Base-by-base conservation (phyloP, 1,284 basidiomycete species). In the Trametes polyzona region DNA sequence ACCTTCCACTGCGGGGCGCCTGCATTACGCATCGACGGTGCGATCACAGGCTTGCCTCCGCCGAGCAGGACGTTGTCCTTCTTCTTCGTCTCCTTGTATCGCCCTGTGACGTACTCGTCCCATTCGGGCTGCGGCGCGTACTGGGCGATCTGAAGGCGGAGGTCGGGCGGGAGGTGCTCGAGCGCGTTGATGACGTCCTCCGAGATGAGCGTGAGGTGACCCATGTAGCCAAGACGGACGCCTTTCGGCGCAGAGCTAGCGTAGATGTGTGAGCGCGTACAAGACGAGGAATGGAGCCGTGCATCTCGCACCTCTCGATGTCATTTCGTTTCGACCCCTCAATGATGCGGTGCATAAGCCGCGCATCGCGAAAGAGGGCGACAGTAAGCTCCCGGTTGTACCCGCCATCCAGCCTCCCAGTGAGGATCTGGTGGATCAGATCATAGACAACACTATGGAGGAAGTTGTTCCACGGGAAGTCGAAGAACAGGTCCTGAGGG, bases 391-490 rank as follows among this genome's bases (percentile, higher is more conserved):
- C 88, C 43, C 91, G 84, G 68, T 95, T 96, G 55, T 84, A 79
- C 1, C 90, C 89, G 24, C 78, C 79, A 26, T 93, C 87, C 35
- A 94, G 79, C 32, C 86, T 82, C 14, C 95, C 95, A 12, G 93
- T 96, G 61, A 99, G 82, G 46, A 98, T 91, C 72, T 99, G 97
- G 71, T 98, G 96, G 1, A 99, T 81, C 47, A 98, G 80, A 72
- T 99, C 97, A 71, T 99, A 99, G 16, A 98, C 95, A 14, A 96
- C 91, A 67, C 95, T 96, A 72, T 99, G 97, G 39, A 99, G 76
- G 71, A 99, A 98, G 71, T 99, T 98, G 77, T 99, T 98, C 90
- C 94, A 95, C 0, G 95, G 95, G 67, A 91, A 97, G 59, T 93
- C 87, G 71, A 98, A 98, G 79, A 99, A 98, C 36, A 98, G 78